Evolutionary conservation across 495 filamentous ascomycete genomes (phyloP), one percentile per base, ranked within the genome.

Genomic region (Rostrohypoxylon terebratum): DNA sequence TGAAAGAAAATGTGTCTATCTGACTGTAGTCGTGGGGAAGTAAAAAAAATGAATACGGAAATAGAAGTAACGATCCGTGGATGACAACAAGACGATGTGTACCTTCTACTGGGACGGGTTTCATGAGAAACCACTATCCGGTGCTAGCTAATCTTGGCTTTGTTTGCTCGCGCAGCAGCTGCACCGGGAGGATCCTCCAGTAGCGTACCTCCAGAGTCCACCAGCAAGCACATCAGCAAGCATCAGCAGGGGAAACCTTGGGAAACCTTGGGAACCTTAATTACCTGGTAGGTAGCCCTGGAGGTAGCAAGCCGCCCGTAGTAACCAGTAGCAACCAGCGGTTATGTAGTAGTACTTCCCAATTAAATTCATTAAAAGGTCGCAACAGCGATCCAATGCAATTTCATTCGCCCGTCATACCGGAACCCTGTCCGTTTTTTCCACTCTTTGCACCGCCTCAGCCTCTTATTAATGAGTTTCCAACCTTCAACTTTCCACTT

Each of bases 331-430:
- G 23, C 10, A 11, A 59, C 31, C 64, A 60, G 60, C 61, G 61
- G 54, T 44, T 20, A n/a, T n/a, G n/a, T n/a, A n/a, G n/a, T n/a
- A 44, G 38, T 36, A 34, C 14, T 31, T 55, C 20, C 58, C 59
- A 69, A 69, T 69, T 50, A 69, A 69, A 63, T 59, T 63, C 59
- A 63, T 72, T 48, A 67, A 59, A 59, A 67, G 55, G 33, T 42
- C 5, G 34, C 55, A 55, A 16, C 34, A 55, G 16, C 34, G 20
- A 59, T 36, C 63, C 20, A 63, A 59, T 10, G 31, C 36, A 45
- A 59, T 48, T 59, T 61, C 57, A 71, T 51, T 71, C 13, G 60
- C 54, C 59, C 53, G 16, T 70, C 54, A 65, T 66, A 62, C 42
- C 8, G 47, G 47, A 11, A 8, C 68, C 59, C 53, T 50, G 25